Base-by-base conservation (phyloP, 805 yeast genomes). In the Tetrapisispora fleetii region DNA sequence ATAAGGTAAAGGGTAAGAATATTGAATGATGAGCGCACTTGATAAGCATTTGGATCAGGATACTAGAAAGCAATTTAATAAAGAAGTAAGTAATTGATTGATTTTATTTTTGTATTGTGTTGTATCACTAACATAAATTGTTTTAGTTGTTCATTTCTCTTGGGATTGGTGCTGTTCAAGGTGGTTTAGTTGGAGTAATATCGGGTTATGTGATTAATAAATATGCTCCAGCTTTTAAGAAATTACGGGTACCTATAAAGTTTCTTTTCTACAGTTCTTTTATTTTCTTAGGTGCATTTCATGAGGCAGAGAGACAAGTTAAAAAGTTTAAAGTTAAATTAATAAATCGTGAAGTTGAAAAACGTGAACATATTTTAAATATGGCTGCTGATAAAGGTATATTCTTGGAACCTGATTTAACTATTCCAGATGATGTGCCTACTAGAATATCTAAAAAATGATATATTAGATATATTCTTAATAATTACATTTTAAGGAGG, bases 381-480 rank as follows among this genome's bases (percentile, higher is more conserved):
- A 70, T 68, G 35, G 75, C 75, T 22, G 75, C 75, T 8, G 75
- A 71, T 30, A 63, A 71, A 48, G 76, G 75, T 1, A 59, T 70
- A 21, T 71, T 68, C 43, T 48, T 71, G 38, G 74, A 71, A 45
- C 72, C 67, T 41, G 68, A 59, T 39, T n/a, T 45, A 13, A 36
- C 41, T 16, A n/a, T 37, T 2, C 45, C 45, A 18, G 44, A 21
- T 4, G 13, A 35, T 16, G 14, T 32, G 10, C 5, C 35, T 11
- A 11, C 35, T 32, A 13, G 14, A 32, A 11, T 32, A 32, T 13
- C 35, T 6, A 32, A 32, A 14, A 32, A 32, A 32, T 32, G 10
- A 32, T 32, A 14, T 11, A 32, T 32, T 13, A 32, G 4, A 11
- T 13, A 32, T 13, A 11, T 13, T 11, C 7, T 28, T 14, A 32